Base-by-base conservation (phyloP, 495 filamentous ascomycete species). In the Umbilicaria muhlenbergii region DNA sequence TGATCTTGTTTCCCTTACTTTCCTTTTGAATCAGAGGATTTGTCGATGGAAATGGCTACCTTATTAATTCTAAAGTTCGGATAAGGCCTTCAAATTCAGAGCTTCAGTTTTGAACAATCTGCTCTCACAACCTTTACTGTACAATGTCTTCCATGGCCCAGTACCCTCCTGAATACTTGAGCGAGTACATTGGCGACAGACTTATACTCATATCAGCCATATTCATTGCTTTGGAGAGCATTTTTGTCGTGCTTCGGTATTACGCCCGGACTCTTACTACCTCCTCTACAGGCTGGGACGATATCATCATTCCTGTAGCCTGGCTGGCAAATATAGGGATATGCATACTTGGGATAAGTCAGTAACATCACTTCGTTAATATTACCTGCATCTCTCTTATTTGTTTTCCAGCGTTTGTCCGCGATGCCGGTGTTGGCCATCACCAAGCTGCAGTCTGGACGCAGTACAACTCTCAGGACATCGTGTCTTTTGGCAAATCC, bases 171-270 rank as follows among this genome's bases (percentile, higher is more conserved):
- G 24, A 28, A 28, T 28, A 28, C 24, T 6, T 28, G 24, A 28
- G 24, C 55, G 3, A 64, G 45, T 2, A 63, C 62, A 19, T 63
- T 62, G 21, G 65, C 62, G 2, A 55, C 53, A 2, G 64, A 48
- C n/a, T 44, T 40, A 41, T 64, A 65, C 18, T 48, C 40, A 38
- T 58, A 55, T n/a, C 33, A 21, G 47, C 44, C 16, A 39, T 39
- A 14, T 51, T 53, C 32, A 37, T 53, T 11, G 39, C 51, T 14
- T 12, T 51, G 32, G 42, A 39, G 15, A 47, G 43, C 24, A 17
- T 53, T 24, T 45, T 50, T 21, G 45, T 51, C 31, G 44, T 15
- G 6, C 17, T 47, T 36, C 51, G 51, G 31, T 38, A 51, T 18
- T 43, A 31, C 21, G 49, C 48, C 14, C 38, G 51, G 31, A 44